Conservation (phyloP, 2,329 filamentous ascomycete species). For the Pestalotiopsis sp. region DNA sequence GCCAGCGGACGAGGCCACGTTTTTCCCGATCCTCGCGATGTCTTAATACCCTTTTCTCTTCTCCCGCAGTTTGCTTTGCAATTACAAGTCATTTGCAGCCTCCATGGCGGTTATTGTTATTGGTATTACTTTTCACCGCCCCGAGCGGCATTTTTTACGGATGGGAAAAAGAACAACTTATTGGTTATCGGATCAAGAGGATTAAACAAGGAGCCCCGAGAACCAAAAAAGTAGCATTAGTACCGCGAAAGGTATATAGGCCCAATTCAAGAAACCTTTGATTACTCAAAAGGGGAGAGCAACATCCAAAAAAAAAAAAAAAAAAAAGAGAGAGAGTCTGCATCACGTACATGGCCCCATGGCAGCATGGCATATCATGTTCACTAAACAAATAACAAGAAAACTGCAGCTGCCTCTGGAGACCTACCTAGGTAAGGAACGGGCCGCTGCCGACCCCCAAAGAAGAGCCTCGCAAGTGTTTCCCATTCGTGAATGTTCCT, state of each 20-base stretch:
- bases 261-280: no score
- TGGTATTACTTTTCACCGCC: not conserved
- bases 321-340: no score
- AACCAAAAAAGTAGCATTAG: no score
- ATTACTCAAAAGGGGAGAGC: no score
- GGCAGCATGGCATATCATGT: not conserved
- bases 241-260: no score
- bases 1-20: not conserved
- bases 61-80: not conserved
- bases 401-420: not conserved
- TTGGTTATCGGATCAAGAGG: not conserved
- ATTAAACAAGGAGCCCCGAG: no score
- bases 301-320: no score
- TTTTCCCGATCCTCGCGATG: not conserved
- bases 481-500: not conserved
- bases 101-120: not conserved
- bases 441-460: not conserved
- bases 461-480: not conserved
- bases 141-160: not conserved
- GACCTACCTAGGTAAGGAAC: not conserved
- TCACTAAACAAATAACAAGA: not conserved
- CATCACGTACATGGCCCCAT: not conserved
- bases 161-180: not conserved
- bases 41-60: not conserved
- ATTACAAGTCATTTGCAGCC: not conserved